phyloP scores from a whole-genome alignment of 116 monocot species.

The Dioscorea cayenensis region DNA sequence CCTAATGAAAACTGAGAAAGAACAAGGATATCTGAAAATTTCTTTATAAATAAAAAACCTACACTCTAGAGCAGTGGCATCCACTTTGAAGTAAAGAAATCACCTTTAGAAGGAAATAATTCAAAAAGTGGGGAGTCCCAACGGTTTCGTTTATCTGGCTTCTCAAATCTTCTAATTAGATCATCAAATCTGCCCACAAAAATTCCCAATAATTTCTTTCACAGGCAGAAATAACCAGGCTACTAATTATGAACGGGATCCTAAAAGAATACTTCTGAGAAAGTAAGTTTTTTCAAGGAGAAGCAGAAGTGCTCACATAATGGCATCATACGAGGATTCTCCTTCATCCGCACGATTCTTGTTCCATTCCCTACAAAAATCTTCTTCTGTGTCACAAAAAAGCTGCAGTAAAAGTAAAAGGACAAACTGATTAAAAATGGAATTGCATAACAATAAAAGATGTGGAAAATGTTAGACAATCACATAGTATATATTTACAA shows the following conservation, averaged over 20 bases:
- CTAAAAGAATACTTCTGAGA: not conserved
- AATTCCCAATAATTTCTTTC: conserved; percentile 3
- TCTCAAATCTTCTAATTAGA: conserved; percentile 81
- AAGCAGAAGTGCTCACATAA: conserved; percentile 47
- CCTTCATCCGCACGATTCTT: conserved; percentile 42
- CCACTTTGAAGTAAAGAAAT: not conserved
- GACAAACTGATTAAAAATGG: not conserved
- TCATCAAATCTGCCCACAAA: conserved; percentile 74
- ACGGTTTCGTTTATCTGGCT: conserved; percentile 76
- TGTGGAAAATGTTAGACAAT: too few relatives aligned
- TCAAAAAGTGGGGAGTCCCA: conserved; percentile 99
- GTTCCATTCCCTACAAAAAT: conserved; percentile 87
- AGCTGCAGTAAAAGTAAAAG: conserved; percentile 43
- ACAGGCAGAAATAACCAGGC: not conserved
- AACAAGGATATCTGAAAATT: not conserved
- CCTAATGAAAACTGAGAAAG: not conserved
- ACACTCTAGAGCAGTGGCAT: not conserved
- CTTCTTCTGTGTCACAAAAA: conserved; percentile 77
- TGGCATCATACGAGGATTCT: conserved; percentile 57
- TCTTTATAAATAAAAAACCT: not conserved
- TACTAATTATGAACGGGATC: not conserved
- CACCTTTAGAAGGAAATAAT: conserved; percentile 76
- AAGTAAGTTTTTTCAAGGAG: not conserved
- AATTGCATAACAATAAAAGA: not conserved
- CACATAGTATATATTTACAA: too few relatives aligned